These are phyloP conservation scores for Coniochaeta sp. DNA, from an alignment of 2,329 filamentous ascomycete species.

Conservation along the genomic window DNA sequence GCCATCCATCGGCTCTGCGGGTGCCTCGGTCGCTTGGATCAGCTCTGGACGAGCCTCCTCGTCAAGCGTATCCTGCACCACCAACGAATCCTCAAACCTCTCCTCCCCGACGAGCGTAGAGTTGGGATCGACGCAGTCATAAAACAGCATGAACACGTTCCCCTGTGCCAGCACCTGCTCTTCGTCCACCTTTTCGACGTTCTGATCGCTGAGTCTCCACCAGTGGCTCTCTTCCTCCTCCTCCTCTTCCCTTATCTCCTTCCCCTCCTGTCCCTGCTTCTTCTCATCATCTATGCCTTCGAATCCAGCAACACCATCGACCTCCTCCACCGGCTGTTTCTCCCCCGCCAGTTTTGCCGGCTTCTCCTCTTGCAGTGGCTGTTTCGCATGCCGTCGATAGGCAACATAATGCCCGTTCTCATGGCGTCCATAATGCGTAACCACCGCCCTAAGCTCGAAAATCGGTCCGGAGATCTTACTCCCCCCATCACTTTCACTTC, in stretches of 20 bases:
- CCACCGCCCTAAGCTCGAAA: constrained; percentile 75
- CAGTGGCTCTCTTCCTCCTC: constrained; percentile 49
- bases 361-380: constrained; percentile 8
- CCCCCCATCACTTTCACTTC: constrained; percentile 30
- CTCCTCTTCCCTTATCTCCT: constrained; percentile 8
- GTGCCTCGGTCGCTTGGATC: too few relatives aligned
- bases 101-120: constrained; percentile 27
- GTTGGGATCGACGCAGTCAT: constrained; percentile 62
- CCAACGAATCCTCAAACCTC: neutral
- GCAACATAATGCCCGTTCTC: constrained; percentile 96
- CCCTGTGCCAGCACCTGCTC: constrained; percentile 66
- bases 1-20: too few relatives aligned
- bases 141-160: constrained; percentile 96
- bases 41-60: too few relatives aligned
- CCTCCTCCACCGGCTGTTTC: constrained; percentile 11
- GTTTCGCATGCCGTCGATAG: constrained; percentile 63
- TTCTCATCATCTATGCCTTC: constrained; percentile 14
- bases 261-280: constrained; percentile 10
- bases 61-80: neutral
- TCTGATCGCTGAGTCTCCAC: constrained; percentile 90
- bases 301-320: constrained; percentile 17
- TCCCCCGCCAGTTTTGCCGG: constrained; percentile 14
- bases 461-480: constrained; percentile 50
- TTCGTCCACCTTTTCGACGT: constrained; percentile 68
- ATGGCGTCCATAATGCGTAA: constrained; percentile 85